A percentile compares a stretch with the other conserved stretches of the same genome.
Conservation (phyloP, 1,284 basidiomycete species). For the Thecaphora thlaspeos region DNA sequence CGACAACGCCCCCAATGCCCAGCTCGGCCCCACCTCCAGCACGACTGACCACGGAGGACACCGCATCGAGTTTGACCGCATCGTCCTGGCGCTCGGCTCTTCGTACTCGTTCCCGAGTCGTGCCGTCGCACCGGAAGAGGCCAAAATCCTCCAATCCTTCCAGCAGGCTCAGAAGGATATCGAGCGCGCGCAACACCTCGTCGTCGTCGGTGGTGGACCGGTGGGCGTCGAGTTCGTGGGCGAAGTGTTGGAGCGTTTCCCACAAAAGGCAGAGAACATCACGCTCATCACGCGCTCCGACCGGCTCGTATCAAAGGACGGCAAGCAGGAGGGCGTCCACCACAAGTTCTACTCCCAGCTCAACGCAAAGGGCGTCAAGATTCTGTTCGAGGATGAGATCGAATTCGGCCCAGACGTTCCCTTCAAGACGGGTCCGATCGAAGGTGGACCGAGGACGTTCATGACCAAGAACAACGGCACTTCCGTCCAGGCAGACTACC, state of each 20-base stretch:
- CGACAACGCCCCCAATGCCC: constrained; percentile 5
- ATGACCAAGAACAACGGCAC: constrained; percentile 13
- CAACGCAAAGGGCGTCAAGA: constrained; percentile 50
- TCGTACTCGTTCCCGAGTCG: constrained; percentile 22
- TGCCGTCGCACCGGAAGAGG: constrained; percentile 1
- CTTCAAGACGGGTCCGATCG: constrained; percentile 10
- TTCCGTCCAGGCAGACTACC: constrained; percentile 57
- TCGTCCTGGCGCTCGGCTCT: constrained; percentile 23
- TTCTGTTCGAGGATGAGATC: constrained; percentile 40
- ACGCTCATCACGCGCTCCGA: constrained; percentile 53
- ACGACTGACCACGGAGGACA: constrained; percentile 1
- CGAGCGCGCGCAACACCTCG: constrained; percentile 17
- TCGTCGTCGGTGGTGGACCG: constrained; percentile 56
- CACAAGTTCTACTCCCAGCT: constrained; percentile 50
- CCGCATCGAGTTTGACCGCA: constrained; percentile 15
- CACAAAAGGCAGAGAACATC: constrained; percentile 38
- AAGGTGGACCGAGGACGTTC: constrained; percentile 3
- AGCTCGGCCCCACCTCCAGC: not conserved
- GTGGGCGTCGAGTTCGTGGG: constrained; percentile 62
- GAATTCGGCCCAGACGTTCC: constrained; percentile 21
- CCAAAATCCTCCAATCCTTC: constrained; percentile 12
- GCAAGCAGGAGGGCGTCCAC: constrained; percentile 13
- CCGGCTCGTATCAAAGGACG: constrained; percentile 21
- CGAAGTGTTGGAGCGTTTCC: constrained; percentile 26
- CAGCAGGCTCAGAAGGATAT: constrained; percentile 21